Conservation (phyloP, 176 grass and related monocot genomes). For the Triticum turgidum region DNA sequence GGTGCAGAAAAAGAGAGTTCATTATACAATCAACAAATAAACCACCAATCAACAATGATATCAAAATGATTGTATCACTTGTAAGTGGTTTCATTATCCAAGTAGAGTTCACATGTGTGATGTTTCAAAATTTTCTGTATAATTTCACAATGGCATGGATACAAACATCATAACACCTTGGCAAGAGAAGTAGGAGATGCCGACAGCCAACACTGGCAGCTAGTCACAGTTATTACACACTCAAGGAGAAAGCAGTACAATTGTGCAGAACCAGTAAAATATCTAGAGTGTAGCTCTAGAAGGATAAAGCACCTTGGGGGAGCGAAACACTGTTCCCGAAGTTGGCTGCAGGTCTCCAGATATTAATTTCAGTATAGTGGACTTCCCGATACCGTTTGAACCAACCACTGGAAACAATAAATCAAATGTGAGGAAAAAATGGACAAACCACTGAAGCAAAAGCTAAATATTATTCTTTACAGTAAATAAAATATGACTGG, state of each 20-base stretch:
- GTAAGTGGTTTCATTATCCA: background rate
- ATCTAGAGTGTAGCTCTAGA: background rate
- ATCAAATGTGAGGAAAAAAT: conserved; percentile 22
- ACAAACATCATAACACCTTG: background rate
- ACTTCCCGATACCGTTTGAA: conserved; percentile 97
- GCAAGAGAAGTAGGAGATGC: background rate
- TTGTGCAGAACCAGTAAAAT: background rate
- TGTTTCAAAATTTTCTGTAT: background rate
- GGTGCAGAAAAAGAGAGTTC: background rate
- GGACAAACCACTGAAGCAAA: background rate
- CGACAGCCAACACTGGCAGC: background rate
- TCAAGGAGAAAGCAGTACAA: background rate
- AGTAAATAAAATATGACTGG: background rate
- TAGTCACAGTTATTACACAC: background rate
- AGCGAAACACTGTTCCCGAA: conserved; percentile 92
- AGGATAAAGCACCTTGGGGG: conserved; percentile 67
- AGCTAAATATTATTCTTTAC: conserved; percentile 8
- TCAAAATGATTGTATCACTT: background rate
- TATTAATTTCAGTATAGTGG: conserved; percentile 95
- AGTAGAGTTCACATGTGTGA: background rate
- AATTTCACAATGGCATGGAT: background rate
- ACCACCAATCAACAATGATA: background rate
- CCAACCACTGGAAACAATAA: conserved; percentile 81
- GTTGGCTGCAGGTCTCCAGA: conserved; percentile 96
- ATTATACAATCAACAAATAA: no score